phyloP scores from a whole-genome alignment of 2,329 filamentous ascomycete species.

The Epichloe festucae region DNA sequence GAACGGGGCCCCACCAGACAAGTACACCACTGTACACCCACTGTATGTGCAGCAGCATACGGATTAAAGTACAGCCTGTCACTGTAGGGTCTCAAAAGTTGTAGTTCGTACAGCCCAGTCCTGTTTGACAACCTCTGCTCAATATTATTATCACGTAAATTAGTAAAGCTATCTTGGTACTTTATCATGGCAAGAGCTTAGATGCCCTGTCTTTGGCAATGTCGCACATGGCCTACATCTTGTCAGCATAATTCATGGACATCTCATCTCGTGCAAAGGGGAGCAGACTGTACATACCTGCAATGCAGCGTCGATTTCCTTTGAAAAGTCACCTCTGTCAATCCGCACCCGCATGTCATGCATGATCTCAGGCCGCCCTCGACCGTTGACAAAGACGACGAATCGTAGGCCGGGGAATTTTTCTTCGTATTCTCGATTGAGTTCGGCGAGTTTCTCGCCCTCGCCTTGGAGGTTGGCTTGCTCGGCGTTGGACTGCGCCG shows the following conservation, averaged over 20 bases:
- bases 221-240: constrained; percentile 68
- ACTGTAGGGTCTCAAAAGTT: too few relatives aligned
- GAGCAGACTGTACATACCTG: constrained; percentile 41
- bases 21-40: too few relatives aligned
- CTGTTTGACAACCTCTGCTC: too few relatives aligned
- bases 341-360: constrained; percentile 69
- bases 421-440: constrained; percentile 73
- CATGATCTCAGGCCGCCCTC: constrained; percentile 63
- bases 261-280: not conserved
- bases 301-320: constrained; percentile 62
- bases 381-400: constrained; percentile 84
- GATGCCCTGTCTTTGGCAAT: constrained; percentile 70
- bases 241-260: constrained; percentile 9
- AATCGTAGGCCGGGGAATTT: constrained; percentile 73
- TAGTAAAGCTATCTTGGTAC: not conserved
- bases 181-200: constrained; percentile 34
- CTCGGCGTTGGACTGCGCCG: constrained; percentile 65
- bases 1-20: too few relatives aligned
- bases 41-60: too few relatives aligned
- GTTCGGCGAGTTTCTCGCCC: constrained; percentile 44
- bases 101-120: too few relatives aligned
- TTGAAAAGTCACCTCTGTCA: constrained; percentile 46
- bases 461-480: constrained; percentile 60
- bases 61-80: too few relatives aligned
- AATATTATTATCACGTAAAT: too few relatives aligned